Conservation (phyloP, 2,329 filamentous ascomycete genomes). For the Phialophora chinensis region DNA sequence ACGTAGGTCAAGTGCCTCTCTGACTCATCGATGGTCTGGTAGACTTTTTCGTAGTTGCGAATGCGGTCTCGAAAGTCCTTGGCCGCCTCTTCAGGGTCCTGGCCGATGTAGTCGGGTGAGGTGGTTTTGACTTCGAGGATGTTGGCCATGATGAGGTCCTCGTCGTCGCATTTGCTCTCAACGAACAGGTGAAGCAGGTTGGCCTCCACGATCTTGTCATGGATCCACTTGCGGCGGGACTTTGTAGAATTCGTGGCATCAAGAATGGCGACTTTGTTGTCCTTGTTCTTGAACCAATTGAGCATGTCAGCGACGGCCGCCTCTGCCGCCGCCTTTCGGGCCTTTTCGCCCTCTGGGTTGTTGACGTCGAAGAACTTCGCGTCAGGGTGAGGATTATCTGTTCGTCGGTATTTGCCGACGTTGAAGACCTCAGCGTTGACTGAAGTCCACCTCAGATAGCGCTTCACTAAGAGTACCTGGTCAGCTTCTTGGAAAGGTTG, state of each 20-base stretch:
- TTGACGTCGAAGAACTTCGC: slow-evolving; percentile 94
- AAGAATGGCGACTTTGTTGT: slow-evolving; percentile 87
- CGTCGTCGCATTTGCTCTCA: slow-evolving; percentile 95
- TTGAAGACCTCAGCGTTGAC: slow-evolving; percentile 96
- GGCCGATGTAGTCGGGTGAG: slow-evolving; percentile 83
- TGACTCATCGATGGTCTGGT: slow-evolving; percentile 88
- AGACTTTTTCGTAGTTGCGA: slow-evolving; percentile 95
- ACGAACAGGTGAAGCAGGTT: slow-evolving; percentile 89
- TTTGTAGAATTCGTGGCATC: slow-evolving; percentile 98
- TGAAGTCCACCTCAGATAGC: slow-evolving; percentile 96
- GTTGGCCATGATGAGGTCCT: slow-evolving; percentile 96
- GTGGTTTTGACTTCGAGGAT: slow-evolving; percentile 97
- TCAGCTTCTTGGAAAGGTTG: slow-evolving; percentile 6
- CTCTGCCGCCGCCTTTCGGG: slow-evolving; percentile 85
- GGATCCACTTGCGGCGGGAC: slow-evolving; percentile 85
- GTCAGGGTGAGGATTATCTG: slow-evolving; percentile 84
- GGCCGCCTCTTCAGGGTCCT: slow-evolving; percentile 90
- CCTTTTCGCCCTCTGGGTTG: slow-evolving; percentile 88
- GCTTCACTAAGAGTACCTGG: slow-evolving; percentile 66
- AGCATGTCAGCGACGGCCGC: slow-evolving; percentile 94
- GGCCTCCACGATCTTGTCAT: slow-evolving; percentile 75
- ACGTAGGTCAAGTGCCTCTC: slow-evolving; percentile 91
- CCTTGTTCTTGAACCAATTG: slow-evolving; percentile 78
- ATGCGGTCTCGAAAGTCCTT: slow-evolving; percentile 93
- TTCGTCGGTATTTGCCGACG: slow-evolving; percentile 91